Base-by-base conservation (phyloP, 2,329 filamentous ascomycete genomes). In the Fusarium nurragi region DNA sequence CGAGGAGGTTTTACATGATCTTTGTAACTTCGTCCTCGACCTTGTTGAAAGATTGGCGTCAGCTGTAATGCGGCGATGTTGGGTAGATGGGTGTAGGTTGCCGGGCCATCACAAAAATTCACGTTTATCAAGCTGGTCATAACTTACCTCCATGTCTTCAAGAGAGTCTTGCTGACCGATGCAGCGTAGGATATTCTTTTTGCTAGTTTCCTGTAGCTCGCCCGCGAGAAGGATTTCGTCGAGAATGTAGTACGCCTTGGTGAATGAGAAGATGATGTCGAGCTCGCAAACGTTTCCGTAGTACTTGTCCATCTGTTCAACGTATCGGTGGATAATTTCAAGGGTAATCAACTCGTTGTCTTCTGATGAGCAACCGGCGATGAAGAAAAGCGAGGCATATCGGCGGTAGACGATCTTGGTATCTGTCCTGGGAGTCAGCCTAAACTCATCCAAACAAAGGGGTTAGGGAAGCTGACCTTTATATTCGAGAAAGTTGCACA, bases 231-330 rank as follows among this genome's bases (percentile, higher is more conserved):
- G 84, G 63, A 99, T 86, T 81, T 99, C 95, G 77, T 99, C 95
- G 43, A 99, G 88, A 71, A 99, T 99, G 80, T 98, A 99, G 80
- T 99, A 99, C 60, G 95, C 95, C 80, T 99, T 99, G 72, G 97
- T 97, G 79, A 99, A 99, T 77, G 97, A 98, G 87, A 99, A 99
- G 78, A 99, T 99, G 80, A 98, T 97, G 78, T 98, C 94, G 67
- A 99, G 87, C 82, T 99, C 95, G 88, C 95, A 99, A 60, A 99
- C 95, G 78, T 99, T 99, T 79, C 95, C 95, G 79, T 98, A 99
- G 83, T 99, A 99, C 79, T 99, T 99, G 85, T 99, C 95, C 95
- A 99, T 99, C 81, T 99, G 95, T 80, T 99, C 95, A 76, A 99
- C 95, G 78, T 99, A 99, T 80, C 95, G 93, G 79, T 99, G 95